Base-by-base conservation (phyloP, 495 filamentous ascomycete species). In the Trichoderma reesei region DNA sequence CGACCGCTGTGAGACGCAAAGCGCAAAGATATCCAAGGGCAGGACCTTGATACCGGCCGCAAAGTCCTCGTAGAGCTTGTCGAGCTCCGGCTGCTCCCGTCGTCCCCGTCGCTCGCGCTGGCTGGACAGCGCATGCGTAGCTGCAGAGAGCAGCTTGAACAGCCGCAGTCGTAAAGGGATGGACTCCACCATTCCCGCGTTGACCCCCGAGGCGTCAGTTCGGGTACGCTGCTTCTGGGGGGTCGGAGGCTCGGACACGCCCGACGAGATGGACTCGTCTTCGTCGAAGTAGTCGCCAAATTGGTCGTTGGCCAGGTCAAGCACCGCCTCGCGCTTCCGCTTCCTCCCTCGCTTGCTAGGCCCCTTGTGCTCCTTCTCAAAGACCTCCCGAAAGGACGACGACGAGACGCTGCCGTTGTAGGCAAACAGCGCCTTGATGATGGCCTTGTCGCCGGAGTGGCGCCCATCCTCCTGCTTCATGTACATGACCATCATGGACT, bases 31-130 rank as follows among this genome's bases (percentile, higher is more conserved):
- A 0, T 85, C 81, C 0, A 92, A 78, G 0, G 90, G 84, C 3
- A 92, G 79, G 34, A 79, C 79, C 18, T 85, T 81, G 20, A 94
- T 79, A 64, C 83, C 82, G 44, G 87, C 84, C 61, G 83, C 80
- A 65, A 86, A 88, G 20, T 80, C 74, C 64, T 88, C 81, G 74
- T 91, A 92, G 66, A 95, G 83, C 6, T 85, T 82, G 1, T 80
- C 80, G 42, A 90, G 78, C 31, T 72, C 73, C 13, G 79, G 77
- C 38, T 26, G 26, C 26, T 26, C 26, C 26, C 26, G 26, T 26
- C 1, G 26, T 26, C 26, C 26, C 26, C 26, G 26, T 26, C 26
- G 26, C 26, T 26, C 26, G 26, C 26, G 26, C 26, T 86, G 41
- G 34, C 67, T 65, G 18, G 67, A 68, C 10, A 79, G 63, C 59